Percentiles rank a stretch among this genome's conserved stretches.
Evolutionary conservation across 2,329 filamentous ascomycete species (phyloP).

Genomic region (Fusarium haematococcum): DNA sequence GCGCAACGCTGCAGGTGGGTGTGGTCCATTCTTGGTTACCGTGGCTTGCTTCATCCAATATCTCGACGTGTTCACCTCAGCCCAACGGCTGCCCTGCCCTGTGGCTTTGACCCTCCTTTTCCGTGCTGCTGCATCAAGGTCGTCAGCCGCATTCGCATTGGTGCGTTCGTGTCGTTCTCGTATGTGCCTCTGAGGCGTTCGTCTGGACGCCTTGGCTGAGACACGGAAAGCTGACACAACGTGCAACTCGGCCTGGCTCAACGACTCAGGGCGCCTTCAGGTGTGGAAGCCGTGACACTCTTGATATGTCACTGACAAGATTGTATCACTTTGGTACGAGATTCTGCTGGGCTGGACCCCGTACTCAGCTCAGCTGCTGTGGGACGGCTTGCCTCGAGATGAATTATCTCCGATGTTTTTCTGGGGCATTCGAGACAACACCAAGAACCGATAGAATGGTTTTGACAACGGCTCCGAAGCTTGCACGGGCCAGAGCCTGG

Average conservation of each 20-base stretch:
- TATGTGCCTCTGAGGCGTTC: not conserved
- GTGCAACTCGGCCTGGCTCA: constrained; percentile 4
- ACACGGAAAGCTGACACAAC: constrained; percentile 25
- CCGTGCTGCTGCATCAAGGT: constrained; percentile 13
- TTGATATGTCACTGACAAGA: constrained; percentile 30
- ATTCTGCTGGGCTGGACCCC: constrained; percentile 1
- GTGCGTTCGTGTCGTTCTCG: not conserved
- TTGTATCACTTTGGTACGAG: constrained; percentile 14
- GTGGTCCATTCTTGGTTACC: not conserved
- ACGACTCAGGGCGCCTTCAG: not conserved
- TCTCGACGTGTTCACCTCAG: not conserved
- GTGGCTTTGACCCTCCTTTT: constrained; percentile 31
- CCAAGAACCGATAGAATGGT: constrained; percentile 22
- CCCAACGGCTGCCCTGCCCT: constrained; percentile 10
- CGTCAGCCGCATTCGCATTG: constrained; percentile 9
- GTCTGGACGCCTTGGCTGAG: constrained; percentile 6
- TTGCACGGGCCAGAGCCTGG: constrained; percentile 22
- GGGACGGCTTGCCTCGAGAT: not conserved
- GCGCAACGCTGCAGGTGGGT: constrained; percentile 14
- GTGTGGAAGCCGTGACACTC: not conserved
- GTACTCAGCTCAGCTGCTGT: constrained; percentile 13
- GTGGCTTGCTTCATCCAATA: constrained; percentile 25
- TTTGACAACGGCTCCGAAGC: constrained; percentile 13
- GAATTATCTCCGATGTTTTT: not conserved
- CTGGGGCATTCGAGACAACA: not conserved